Conservation (phyloP, 1,139 yeast species). For the Debaryomyces fabryi region DNA sequence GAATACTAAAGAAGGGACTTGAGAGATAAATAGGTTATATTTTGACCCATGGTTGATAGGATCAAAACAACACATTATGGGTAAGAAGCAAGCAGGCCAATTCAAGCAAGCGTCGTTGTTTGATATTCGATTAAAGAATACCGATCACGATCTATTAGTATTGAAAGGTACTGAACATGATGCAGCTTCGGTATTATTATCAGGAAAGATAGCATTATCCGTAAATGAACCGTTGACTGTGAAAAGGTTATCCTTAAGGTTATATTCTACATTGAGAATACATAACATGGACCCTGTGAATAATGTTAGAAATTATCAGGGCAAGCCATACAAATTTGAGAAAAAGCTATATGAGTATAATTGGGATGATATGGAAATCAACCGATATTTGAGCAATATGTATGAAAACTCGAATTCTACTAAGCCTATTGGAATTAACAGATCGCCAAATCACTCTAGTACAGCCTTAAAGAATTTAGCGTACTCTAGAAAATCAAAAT, state of each 20-base stretch:
- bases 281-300: slow-evolving; percentile 57
- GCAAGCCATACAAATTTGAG: slow-evolving; percentile 61
- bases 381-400: slow-evolving; percentile 32
- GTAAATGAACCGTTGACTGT: slow-evolving; percentile 76
- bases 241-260: slow-evolving; percentile 60
- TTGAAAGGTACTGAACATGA: slow-evolving; percentile 77
- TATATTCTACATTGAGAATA: slow-evolving; percentile 65
- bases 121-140: slow-evolving; percentile 63
- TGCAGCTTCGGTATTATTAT: slow-evolving; percentile 74
- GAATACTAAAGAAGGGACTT: neutral
- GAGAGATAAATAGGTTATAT: neutral
- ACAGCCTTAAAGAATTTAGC: slow-evolving; percentile 40
- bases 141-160: slow-evolving; percentile 79
- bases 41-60: neutral
- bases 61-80: slow-evolving; percentile 13
- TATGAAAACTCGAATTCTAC: slow-evolving; percentile 25
- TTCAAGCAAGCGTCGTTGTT: slow-evolving; percentile 48
- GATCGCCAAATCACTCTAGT: slow-evolving; percentile 33
- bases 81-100: slow-evolving; percentile 17
- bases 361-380: slow-evolving; percentile 71
- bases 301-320: slow-evolving; percentile 42
- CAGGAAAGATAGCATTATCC: slow-evolving; percentile 79
- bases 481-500: slow-evolving; percentile 33
- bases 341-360: slow-evolving; percentile 70
- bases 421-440: slow-evolving; percentile 19